phyloP scores from a whole-genome alignment of 306 rosid species.

The Lotus japonicus region DNA sequence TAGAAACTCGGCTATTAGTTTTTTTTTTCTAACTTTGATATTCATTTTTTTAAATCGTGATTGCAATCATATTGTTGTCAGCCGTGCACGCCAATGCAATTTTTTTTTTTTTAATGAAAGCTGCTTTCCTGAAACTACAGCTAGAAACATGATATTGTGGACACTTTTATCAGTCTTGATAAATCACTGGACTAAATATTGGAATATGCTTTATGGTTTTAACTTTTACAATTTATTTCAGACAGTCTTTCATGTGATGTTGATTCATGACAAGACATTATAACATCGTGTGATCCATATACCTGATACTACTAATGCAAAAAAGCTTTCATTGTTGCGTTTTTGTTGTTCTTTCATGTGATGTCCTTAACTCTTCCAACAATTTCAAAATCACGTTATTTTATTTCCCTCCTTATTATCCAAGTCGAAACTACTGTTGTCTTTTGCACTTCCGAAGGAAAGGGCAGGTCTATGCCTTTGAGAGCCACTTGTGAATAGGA shows the following conservation, averaged over 20 bases:
- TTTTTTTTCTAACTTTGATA: neutral
- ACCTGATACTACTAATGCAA: too few relatives aligned
- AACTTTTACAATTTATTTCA: neutral
- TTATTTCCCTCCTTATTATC: slow-evolving; percentile 3
- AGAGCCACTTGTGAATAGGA: slow-evolving; percentile 2
- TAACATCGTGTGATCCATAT: too few relatives aligned
- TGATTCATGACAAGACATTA: too few relatives aligned
- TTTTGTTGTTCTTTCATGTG: neutral
- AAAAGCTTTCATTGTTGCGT: too few relatives aligned
- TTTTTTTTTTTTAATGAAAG: neutral
- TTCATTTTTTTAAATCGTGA: too few relatives aligned
- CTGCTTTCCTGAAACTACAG: neutral
- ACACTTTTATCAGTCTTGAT: neutral
- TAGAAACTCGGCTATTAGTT: neutral
- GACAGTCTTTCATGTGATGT: neutral
- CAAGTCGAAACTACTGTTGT: neutral
- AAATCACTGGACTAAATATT: too few relatives aligned
- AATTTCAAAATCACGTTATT: neutral
- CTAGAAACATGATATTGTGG: slow-evolving; percentile 16
- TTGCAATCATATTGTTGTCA: neutral
- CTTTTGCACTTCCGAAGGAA: neutral
- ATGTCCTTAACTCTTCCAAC: neutral
- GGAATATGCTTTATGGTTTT: too few relatives aligned
- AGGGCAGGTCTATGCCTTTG: slow-evolving; percentile 1
- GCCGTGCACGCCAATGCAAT: neutral